Percentiles rank a stretch among this genome's conserved stretches.
Evolutionary conservation across 208 protist genomes (phyloP).

Genomic region (Eutreptiella sp.): DNA sequence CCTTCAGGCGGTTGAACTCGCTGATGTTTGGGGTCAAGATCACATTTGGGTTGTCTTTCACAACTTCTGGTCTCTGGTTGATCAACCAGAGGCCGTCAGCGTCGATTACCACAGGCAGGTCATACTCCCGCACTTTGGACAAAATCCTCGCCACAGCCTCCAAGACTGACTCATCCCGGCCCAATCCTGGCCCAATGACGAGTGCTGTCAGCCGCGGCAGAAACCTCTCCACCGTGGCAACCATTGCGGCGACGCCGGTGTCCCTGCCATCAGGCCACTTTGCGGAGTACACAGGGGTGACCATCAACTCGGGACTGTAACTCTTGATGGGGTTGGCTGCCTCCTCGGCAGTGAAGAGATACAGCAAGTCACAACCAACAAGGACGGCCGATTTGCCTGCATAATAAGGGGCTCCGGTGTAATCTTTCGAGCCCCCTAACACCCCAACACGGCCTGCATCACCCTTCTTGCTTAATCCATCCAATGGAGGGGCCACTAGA

Average conservation of each 20-base stretch:
- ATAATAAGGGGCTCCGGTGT: slow-evolving; percentile 47
- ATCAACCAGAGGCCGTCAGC: slow-evolving; percentile 32
- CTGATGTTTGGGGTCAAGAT: slow-evolving; percentile 27
- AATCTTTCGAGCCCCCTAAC: slow-evolving; percentile 35
- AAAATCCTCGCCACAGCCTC: neutral
- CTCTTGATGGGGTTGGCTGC: slow-evolving; percentile 47
- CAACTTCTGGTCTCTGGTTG: slow-evolving; percentile 7
- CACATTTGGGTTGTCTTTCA: slow-evolving; percentile 1
- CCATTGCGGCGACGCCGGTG: slow-evolving; percentile 1
- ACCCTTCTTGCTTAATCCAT: slow-evolving; percentile 32
- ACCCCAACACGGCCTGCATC: slow-evolving; percentile 31
- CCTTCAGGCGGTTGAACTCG: too few species aligned
- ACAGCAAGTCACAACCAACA: slow-evolving; percentile 22
- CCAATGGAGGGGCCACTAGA: slow-evolving; percentile 27
- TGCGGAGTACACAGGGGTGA: slow-evolving; percentile 24
- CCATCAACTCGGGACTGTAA: slow-evolving; percentile 51
- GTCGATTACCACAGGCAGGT: slow-evolving; percentile 29
- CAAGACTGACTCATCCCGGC: slow-evolving; percentile 8
- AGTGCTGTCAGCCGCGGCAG: neutral
- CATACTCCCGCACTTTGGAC: neutral
- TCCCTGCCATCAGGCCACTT: too few species aligned
- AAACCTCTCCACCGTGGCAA: neutral
- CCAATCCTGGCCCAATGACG: slow-evolving; percentile 34
- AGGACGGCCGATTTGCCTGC: slow-evolving; percentile 28
- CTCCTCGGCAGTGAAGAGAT: slow-evolving; percentile 25